phyloP scores from a whole-genome alignment of 139 green algal species.

The Limnomonas spitsbergensis region DNA sequence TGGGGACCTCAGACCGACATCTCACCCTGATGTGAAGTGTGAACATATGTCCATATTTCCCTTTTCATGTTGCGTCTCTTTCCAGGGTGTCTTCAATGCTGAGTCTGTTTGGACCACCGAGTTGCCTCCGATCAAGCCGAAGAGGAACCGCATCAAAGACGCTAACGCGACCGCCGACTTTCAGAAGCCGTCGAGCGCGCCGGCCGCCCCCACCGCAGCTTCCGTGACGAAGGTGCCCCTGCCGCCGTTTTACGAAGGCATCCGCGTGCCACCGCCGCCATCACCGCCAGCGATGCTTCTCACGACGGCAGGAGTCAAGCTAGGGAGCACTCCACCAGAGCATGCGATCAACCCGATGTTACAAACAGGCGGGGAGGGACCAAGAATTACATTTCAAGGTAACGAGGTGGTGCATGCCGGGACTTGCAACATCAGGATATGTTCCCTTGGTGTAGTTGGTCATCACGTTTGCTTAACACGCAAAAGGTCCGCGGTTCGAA shows the following conservation, averaged over 20 bases:
- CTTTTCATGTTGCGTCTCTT: too few species aligned
- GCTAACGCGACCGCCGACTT: neutral
- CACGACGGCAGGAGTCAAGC: neutral
- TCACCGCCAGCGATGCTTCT: neutral
- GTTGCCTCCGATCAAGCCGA: neutral
- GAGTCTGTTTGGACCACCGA: neutral
- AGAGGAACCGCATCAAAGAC: neutral
- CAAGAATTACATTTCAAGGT: conserved; percentile 3
- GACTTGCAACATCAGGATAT: too few species aligned
- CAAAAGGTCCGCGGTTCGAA: too few species aligned
- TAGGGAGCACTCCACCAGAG: neutral
- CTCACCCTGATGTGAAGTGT: too few species aligned
- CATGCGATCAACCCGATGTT: neutral
- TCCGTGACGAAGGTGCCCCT: neutral
- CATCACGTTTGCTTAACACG: too few species aligned
- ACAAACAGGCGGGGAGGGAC: neutral
- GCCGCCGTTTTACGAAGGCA: neutral
- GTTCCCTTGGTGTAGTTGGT: too few species aligned
- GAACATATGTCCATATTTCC: too few species aligned
- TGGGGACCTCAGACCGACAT: too few species aligned
- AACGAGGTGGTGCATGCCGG: too few species aligned
- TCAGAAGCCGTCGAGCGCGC: too few species aligned
- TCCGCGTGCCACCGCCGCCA: neutral
- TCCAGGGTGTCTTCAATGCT: neutral
- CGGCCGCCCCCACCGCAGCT: neutral